Evolutionary conservation across 495 filamentous ascomycete species (phyloP).

Genomic region (Lindgomyces ingoldianus): DNA sequence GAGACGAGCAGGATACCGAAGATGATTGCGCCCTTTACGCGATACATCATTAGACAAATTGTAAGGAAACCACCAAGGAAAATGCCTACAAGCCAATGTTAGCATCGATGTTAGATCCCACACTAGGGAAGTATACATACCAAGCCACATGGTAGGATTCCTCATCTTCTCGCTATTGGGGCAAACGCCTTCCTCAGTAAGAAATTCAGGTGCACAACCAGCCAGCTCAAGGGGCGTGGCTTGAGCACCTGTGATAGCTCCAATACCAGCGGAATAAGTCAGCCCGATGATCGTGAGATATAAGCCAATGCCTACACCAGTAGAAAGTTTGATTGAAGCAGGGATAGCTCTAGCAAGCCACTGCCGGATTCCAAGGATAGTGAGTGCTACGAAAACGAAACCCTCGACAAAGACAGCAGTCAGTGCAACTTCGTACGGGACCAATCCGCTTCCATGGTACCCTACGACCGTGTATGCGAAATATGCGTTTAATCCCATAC

Average conservation of each 20-base stretch:
- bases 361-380: conserved; percentile 73
- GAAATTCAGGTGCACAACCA: conserved; percentile 56
- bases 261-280: conserved; percentile 77
- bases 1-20: conserved; percentile 77
- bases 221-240: conserved; percentile 67
- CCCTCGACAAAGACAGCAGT: conserved; percentile 35
- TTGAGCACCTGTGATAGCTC: conserved; percentile 61
- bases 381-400: conserved; percentile 43
- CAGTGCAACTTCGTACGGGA: conserved; percentile 69
- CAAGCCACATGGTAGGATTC: conserved; percentile 76
- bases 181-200: conserved; percentile 53
- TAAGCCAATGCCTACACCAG: conserved; percentile 76
- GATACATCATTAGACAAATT: conserved; percentile 74
- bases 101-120: not conserved
- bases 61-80: conserved; percentile 80
- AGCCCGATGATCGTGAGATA: conserved; percentile 80
- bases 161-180: conserved; percentile 64
- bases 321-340: conserved; percentile 78
- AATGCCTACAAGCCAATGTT: not conserved
- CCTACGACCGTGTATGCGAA: conserved; percentile 83
- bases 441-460: conserved; percentile 58
- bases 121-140: conserved; percentile 44
- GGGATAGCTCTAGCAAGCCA: conserved; percentile 76
- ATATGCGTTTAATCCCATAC: conserved; percentile 84
- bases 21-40: conserved; percentile 80